phyloP scores from a whole-genome alignment of 2,329 filamentous ascomycete species.

The Claviceps africana region DNA sequence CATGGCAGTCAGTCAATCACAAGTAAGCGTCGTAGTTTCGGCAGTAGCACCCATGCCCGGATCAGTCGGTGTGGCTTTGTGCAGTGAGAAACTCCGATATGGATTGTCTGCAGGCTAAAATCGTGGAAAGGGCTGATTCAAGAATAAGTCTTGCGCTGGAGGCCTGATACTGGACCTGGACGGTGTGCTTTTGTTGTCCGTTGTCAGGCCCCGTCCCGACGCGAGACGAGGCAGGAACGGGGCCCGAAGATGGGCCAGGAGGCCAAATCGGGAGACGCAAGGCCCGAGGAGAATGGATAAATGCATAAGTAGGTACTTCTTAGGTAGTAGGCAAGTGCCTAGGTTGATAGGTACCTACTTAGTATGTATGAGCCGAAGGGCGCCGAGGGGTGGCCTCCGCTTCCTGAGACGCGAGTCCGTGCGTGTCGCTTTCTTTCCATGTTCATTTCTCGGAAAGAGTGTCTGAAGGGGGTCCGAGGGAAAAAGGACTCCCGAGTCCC shows the following conservation, averaged over 20 bases:
- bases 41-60: neutral
- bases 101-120: constrained; percentile 1
- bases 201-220: neutral
- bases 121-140: constrained; percentile 1
- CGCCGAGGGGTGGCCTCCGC: neutral
- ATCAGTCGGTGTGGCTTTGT: neutral
- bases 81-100: neutral
- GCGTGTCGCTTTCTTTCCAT: neutral
- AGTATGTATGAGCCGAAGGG: neutral
- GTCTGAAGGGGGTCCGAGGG: neutral
- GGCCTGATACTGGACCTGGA: neutral
- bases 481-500: neutral
- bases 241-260: neutral
- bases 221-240: neutral
- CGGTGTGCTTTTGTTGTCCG: neutral
- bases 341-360: too few species aligned
- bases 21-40: neutral
- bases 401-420: neutral
- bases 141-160: neutral
- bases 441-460: neutral
- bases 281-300: neutral
- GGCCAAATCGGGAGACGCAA: neutral
- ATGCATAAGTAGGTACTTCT: too few species aligned
- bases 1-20: constrained; percentile 8
- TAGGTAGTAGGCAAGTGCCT: too few species aligned